Percentiles rank a stretch among this genome's conserved stretches.
Evolutionary conservation across 1,284 basidiomycete species (phyloP).

Genomic region (Jaminaea rosea): DNA sequence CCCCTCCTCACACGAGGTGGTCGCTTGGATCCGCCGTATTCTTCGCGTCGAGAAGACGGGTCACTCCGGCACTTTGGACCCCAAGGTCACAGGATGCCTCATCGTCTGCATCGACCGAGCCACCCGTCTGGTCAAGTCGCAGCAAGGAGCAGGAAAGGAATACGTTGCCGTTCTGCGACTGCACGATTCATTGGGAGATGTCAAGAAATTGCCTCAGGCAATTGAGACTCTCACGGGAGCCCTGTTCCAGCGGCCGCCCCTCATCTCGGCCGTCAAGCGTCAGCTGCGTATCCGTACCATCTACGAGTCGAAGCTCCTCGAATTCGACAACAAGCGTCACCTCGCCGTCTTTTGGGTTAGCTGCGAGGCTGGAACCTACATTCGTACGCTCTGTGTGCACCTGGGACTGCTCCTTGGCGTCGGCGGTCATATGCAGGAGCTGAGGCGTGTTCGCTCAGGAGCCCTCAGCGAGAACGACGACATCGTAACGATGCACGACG

Average conservation of each 20-base stretch:
- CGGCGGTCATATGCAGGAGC: constrained; percentile 99
- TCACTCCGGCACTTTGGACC: constrained; percentile 93
- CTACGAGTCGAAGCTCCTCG: constrained; percentile 88
- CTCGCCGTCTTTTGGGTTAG: constrained; percentile 97
- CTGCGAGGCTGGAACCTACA: constrained; percentile 97
- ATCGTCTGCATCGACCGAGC: constrained; percentile 99
- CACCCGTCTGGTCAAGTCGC: constrained; percentile 98
- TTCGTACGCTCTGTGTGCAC: constrained; percentile 95
- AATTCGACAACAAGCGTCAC: constrained; percentile 96
- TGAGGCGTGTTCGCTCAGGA: constrained; percentile 86
- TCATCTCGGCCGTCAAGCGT: constrained; percentile 98
- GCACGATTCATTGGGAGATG: constrained; percentile 71
- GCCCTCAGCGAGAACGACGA: constrained; percentile 95
- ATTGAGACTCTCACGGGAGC: constrained; percentile 96
- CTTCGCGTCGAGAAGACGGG: constrained; percentile 95
- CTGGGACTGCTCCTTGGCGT: constrained; percentile 88
- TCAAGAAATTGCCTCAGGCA: constrained; percentile 78
- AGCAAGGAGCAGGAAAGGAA: constrained; percentile 96
- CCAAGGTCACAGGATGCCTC: constrained; percentile 96
- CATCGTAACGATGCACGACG: constrained; percentile 99
- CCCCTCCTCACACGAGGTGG: constrained; percentile 99
- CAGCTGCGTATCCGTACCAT: constrained; percentile 97
- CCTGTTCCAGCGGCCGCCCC: constrained; percentile 94
- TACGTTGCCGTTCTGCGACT: constrained; percentile 93
- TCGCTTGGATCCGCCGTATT: constrained; percentile 95